Base-by-base conservation (phyloP, 768 basidiomycete species). In the Mycena leptocephala region DNA sequence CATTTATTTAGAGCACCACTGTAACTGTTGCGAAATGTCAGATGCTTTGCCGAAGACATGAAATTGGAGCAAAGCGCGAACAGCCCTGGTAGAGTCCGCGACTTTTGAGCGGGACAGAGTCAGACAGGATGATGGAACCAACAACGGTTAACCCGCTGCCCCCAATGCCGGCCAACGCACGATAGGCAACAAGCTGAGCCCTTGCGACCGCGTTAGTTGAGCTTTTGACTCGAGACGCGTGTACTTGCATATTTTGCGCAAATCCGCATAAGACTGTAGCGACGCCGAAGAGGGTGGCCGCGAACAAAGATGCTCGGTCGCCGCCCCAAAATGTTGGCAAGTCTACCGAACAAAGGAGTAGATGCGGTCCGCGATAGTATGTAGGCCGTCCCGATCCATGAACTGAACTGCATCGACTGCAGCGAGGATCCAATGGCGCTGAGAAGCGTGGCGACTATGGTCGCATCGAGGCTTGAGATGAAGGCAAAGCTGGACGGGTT, bases 231-330 rank as follows among this genome's bases (percentile, higher is more conserved):
- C 22, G 10, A 67, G 26, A 43, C 11, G 5, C n/a, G 32, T 35
- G n/a, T 33, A 58, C 53, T 16, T 53, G 37, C 70, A 72, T 64
- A 35, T 53, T 53, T 46, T 48, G 8, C 14, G 94, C 93, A 9
- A 94, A 77, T 0, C 92, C 94, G 79, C 94, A 95, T 5, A 90
- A 81, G n/a, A 91, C 83, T 0, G 93, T 94, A 18, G 93, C 93
- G 56, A 85, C 70, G 86, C 92, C 90, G 84, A 94, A 94, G 70
- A 94, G 81, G 67, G 86, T 81, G 61, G 92, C 83, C 10, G 90
- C 93, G 26, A 92, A 84, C 75, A 94, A n/a, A 86, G 32, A 92
- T 91, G 18, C 93, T 90, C 33, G 88, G 88, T 79, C 89, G 89
- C 48, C 94, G 87, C 48, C 91, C 65, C 24, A 56, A n/a, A 32